Evolutionary conservation across 306 rosid genomes (phyloP), one percentile per base, ranked within the genome.

Genomic region (Echinosophora koreensis): DNA sequence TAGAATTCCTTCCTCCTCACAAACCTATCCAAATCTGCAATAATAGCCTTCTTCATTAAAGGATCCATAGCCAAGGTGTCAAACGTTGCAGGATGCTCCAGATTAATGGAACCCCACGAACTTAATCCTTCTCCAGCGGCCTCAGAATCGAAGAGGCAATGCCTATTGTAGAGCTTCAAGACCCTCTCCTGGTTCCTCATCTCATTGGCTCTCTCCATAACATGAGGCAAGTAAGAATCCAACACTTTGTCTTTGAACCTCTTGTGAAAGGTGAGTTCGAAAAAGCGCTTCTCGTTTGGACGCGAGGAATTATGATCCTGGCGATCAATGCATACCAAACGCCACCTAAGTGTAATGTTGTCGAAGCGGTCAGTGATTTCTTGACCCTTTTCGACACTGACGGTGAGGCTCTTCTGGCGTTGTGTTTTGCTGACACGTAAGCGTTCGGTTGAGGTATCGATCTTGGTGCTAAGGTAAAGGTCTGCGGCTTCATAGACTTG

Each of bases 81-180:
- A 22, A 86, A 86, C 7, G 77, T 86, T 0, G 89, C 55, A 4
- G 85, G 87, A 61, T 82, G 89, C 38, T 86, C 83, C 10, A 86
- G 67, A 61, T 86, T 61, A 4, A 76, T n/a, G 4, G 80, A 86
- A 3, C 80, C 75, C 77, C 84, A 76, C 4, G 77, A 82, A 3
- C 60, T 5, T 3, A 1, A 51, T 0, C 44, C 74, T 9, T 3
- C 50, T 9, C 10, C 5, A 44, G 8, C 22, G 9, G 2, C 2
- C 4, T 3, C 42, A 3, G 27, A 49, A 0, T 28, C 44, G 62
- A 4, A 16, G 4, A 73, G 82, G 28, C 82, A 34, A 3, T 73
- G 68, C 3, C 65, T 74, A 7, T 14, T 82, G 15, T 79, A 74
- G 9, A 80, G 75, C 79, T 86, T 83, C 39, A 80, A 52, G 8